Percentiles rank a stretch among this genome's conserved stretches.
Conservation (phyloP, 768 basidiomycete species). For the Dictyophora rubrovolvata region DNA sequence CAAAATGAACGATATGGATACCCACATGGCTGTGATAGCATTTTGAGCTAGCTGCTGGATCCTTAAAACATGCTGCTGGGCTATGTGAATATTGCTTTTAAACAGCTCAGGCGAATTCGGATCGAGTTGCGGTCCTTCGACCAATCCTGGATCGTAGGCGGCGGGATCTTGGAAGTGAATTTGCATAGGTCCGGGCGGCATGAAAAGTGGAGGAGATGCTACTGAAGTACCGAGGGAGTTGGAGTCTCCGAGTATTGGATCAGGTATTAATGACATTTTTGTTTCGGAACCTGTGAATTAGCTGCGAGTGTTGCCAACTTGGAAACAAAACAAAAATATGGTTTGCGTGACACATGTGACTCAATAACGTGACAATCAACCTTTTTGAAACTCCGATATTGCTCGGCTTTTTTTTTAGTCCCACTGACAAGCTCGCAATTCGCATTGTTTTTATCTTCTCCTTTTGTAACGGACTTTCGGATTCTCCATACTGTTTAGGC, state of each 20-base stretch:
- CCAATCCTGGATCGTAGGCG: not conserved
- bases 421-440: too few species aligned
- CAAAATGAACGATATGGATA: slow-evolving; percentile 11
- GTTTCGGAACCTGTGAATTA: not conserved
- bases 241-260: not conserved
- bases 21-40: slow-evolving; percentile 43
- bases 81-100: slow-evolving; percentile 43
- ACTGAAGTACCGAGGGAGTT: not conserved
- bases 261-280: not conserved
- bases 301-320: not conserved
- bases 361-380: not conserved
- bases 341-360: not conserved
- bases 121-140: slow-evolving; percentile 23
- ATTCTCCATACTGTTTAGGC: too few species aligned
- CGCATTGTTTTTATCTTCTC: too few species aligned
- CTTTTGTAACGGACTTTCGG: too few species aligned
- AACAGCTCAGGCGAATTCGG: slow-evolving; percentile 54
- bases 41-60: slow-evolving; percentile 40
- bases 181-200: not conserved
- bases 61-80: slow-evolving; percentile 38
- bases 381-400: not conserved
- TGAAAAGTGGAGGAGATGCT: not conserved
- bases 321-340: not conserved
- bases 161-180: slow-evolving; percentile 7
- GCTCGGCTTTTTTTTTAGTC: not conserved